Base-by-base conservation (phyloP, 2,329 filamentous ascomycete genomes). In the Trichoderma polysporum region DNA sequence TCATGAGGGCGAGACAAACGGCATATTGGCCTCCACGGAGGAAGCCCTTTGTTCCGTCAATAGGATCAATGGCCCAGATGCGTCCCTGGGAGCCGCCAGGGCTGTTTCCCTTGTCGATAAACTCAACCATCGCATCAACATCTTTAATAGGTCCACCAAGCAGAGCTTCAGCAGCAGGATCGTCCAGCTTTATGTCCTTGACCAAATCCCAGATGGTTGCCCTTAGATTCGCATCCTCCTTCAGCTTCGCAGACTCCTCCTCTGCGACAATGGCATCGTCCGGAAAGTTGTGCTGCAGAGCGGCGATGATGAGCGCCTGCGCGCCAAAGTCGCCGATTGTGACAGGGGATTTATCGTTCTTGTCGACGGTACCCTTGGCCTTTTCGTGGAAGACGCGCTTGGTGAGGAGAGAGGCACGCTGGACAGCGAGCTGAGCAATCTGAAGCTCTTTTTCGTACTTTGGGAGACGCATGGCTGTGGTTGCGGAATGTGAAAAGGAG, bases 261-360 rank as follows among this genome's bases (percentile, higher is more conserved):
- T 99, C 95, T 72, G 92, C 95, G 49, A 99, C 92, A 70, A 99
- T 91, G 78, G 92, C 90, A 76, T 99, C 95, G 39, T 88, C 76
- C 19, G 95, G 95, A 83, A 99, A 99, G 80, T 91, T 92, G 80
- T 92, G 88, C 79, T 90, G 90, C 72, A 99, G 90, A 31, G 94
- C 94, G 66, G 90, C 86, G 76, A 98, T 97, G 80, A 99, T 97
- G 71, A 99, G 88, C 35, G 95, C 94, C 83, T 99, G 95, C 41
- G 95, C 96, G 75, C 95, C 95, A 79, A 97, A 98, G 82, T 99
- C 95, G 78, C 94, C 95, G 74, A 98, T 95, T 19, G 95, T 99
- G 74, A 99, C 95, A 71, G 95, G 95, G 10, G 94, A 97, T 77
- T 92, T 93, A 84, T 99, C 95, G 79, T 92, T 90, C 83, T 99